Base-by-base conservation (phyloP, 108 stramenopile genomes). In the Conticribra guillardii region DNA sequence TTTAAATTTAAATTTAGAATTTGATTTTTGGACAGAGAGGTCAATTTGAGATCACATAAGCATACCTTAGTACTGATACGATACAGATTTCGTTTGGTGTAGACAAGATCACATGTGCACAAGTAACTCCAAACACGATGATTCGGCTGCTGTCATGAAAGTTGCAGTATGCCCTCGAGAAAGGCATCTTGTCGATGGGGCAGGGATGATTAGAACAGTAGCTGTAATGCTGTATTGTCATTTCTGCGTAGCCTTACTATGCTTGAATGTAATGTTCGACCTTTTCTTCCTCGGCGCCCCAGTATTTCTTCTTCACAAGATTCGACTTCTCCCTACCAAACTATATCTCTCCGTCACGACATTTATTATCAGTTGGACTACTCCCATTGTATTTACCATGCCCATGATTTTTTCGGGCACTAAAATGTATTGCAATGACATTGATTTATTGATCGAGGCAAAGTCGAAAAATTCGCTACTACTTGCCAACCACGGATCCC, bases 251-350 rank as follows among this genome's bases (percentile, higher is more conserved):
- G 54, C 73, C 23, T 49, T 75, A 41, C 73, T 83, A 14, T 79
- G 78, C 19, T 14, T 83, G 30, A 83, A 83, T 59, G 74, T 83
- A 0, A 23, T 64, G 52, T 79, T 83, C 30, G 82, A 79, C 55
- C 74, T 83, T n/a, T 7, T 60, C 48, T 18, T 83, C 15, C 54
- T 71, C 22, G 78, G 77, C 1, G 8, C 67, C 15, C 81, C 81
- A 0, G 27, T 76, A 7, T 64, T 72, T 48, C 8, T 80, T 19
- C 34, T 83, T 2, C 56, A 54, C 53, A 56, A 69, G 47, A 41
- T 49, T 8, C 8, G 49, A n/a, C 23, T 76, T 34, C 41, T 80
- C 22, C 37, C 73, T n/a, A 41, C 64, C 26, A 48, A 44, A 49
- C 1, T 58, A 14, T 83, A 73, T 33, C 23, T 59, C 7, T 4